A percentile compares a stretch with the other conserved stretches of the same genome.
Conservation (phyloP, 345 rosid genomes). For the Cardamine occulta region DNA sequence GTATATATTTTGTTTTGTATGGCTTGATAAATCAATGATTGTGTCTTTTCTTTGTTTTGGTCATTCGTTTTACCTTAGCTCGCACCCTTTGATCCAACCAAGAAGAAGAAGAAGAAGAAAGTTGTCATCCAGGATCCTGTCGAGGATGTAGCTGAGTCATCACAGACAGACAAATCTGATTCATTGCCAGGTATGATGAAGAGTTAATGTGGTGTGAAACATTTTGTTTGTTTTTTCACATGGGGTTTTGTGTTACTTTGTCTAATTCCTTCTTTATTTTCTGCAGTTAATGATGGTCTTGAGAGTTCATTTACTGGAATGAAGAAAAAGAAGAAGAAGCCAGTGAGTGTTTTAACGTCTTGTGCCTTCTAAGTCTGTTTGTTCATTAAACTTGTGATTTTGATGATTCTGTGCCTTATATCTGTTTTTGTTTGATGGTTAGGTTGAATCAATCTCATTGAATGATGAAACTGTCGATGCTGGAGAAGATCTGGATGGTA, state of each 20-base stretch:
- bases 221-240: background rate
- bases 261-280: slow-evolving; percentile 26
- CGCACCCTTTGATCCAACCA: slow-evolving; percentile 86
- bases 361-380: background rate
- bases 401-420: background rate
- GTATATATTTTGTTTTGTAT: background rate
- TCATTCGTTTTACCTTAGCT: slow-evolving; percentile 48
- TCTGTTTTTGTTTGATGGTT: slow-evolving; percentile 31
- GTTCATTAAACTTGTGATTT: background rate
- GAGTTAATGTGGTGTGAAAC: background rate
- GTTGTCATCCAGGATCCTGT: slow-evolving; percentile 61
- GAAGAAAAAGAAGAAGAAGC: slow-evolving; percentile 98
- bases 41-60: background rate
- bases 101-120: slow-evolving; percentile 98
- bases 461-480: slow-evolving; percentile 66
- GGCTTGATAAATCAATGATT: background rate
- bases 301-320: slow-evolving; percentile 76
- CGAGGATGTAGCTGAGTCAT: slow-evolving; percentile 67
- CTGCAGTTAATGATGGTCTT: slow-evolving; percentile 76
- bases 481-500: slow-evolving; percentile 74
- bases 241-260: background rate
- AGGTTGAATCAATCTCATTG: slow-evolving; percentile 73
- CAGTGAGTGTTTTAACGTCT: slow-evolving; percentile 52
- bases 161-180: slow-evolving; percentile 73
- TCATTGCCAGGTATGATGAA: slow-evolving; percentile 54